phyloP scores from a whole-genome alignment of 768 basidiomycete genomes.

The Lepiota subincarnata region DNA sequence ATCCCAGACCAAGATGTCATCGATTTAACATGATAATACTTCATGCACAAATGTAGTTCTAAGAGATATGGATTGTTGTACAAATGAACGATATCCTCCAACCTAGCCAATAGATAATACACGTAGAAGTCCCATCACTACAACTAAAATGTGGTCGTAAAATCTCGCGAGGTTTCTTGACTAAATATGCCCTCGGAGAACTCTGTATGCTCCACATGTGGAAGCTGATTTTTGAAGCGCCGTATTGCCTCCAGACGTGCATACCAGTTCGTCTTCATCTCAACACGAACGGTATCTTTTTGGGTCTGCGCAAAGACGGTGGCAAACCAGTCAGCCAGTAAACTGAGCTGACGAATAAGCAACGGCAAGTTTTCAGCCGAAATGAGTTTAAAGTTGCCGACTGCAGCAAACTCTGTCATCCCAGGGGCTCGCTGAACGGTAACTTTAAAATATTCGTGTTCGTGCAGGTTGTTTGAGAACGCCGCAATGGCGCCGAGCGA shows the following conservation, averaged over 20 bases:
- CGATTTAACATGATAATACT: slow-evolving; percentile 8
- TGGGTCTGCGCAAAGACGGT: slow-evolving; percentile 76
- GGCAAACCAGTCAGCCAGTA: slow-evolving; percentile 88
- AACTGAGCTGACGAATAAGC: slow-evolving; percentile 83
- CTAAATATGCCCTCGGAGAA: slow-evolving; percentile 41
- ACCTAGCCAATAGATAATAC: neutral
- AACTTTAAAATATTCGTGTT: slow-evolving; percentile 96
- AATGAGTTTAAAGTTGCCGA: slow-evolving; percentile 93
- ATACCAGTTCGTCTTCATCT: slow-evolving; percentile 90
- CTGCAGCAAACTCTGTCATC: slow-evolving; percentile 92
- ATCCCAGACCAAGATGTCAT: neutral
- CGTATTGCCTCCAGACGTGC: slow-evolving; percentile 74
- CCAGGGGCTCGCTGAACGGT: slow-evolving; percentile 83
- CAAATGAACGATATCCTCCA: neutral
- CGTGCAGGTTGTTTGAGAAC: slow-evolving; percentile 78
- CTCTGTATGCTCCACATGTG: slow-evolving; percentile 19
- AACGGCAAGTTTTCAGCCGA: slow-evolving; percentile 83
- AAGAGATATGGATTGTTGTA: neutral
- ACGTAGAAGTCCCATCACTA: neutral
- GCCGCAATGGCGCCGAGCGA: slow-evolving; percentile 81
- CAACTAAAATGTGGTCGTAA: slow-evolving; percentile 47
- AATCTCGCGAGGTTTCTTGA: slow-evolving; percentile 53
- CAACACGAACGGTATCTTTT: slow-evolving; percentile 62
- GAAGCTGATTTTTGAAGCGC: slow-evolving; percentile 50
- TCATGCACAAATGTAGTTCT: neutral